phyloP scores from a whole-genome alignment of 2,329 filamentous ascomycete species.

The Penicillium verrucosum region DNA sequence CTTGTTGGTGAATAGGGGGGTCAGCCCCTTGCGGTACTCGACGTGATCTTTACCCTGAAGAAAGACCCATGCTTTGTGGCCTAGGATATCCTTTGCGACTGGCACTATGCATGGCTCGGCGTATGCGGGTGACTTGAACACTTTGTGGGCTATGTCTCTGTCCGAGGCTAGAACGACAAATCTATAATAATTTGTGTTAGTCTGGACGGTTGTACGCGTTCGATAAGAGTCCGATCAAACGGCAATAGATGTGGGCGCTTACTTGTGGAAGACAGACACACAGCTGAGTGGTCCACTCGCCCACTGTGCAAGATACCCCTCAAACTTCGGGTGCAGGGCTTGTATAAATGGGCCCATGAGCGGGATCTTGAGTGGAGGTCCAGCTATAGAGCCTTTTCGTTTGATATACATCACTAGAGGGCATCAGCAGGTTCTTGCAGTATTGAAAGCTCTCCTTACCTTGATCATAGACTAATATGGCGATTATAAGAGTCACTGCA shows the following conservation, averaged over 20 bases:
- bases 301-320: constrained; percentile 83
- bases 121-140: constrained; percentile 81
- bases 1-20: constrained; percentile 80
- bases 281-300: constrained; percentile 81
- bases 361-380: constrained; percentile 67
- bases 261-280: constrained; percentile 95
- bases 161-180: constrained; percentile 91
- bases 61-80: constrained; percentile 86
- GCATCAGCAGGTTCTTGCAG: neutral
- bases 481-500: constrained; percentile 55
- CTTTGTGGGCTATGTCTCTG: constrained; percentile 83
- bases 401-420: constrained; percentile 62
- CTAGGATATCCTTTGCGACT: constrained; percentile 79
- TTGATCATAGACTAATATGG: constrained; percentile 77
- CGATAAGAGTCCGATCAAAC: neutral
- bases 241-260: constrained; percentile 29
- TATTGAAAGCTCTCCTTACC: constrained; percentile 50
- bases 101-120: constrained; percentile 91
- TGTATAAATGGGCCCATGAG: constrained; percentile 85
- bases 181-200: constrained; percentile 43
- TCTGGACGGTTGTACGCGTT: neutral
- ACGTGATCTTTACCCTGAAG: constrained; percentile 83
- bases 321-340: constrained; percentile 80
- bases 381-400: constrained; percentile 68
- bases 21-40: constrained; percentile 87